Conservation (phyloP, 1,284 basidiomycete species). For the Sphaerobolus stellatus region DNA sequence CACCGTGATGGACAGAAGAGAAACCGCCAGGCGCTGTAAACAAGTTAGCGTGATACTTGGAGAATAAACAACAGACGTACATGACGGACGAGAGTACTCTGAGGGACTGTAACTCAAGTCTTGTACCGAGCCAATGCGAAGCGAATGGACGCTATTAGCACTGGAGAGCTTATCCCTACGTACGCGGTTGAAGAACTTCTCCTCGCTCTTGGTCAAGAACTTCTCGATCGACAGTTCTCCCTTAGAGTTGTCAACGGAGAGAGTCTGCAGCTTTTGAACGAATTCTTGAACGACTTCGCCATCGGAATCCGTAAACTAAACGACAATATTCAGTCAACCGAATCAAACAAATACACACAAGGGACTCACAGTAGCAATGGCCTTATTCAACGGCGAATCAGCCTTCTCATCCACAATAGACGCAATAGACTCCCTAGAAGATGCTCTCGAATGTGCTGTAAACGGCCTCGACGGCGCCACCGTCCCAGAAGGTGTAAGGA, state of each 20-base stretch:
- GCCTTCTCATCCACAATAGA: conserved; percentile 88
- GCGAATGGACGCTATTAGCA: conserved; percentile 74
- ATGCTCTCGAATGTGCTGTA: conserved; percentile 73
- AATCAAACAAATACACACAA: background rate
- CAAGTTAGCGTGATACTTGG: conserved; percentile 9
- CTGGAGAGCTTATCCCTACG: conserved; percentile 81
- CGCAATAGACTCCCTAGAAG: conserved; percentile 84
- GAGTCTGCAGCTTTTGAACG: conserved; percentile 76
- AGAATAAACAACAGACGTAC: conserved; percentile 42
- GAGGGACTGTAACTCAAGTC: conserved; percentile 78
- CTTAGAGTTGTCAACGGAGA: conserved; percentile 86
- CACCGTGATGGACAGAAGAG: conserved; percentile 26
- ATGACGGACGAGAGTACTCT: conserved; percentile 69
- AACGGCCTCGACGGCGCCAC: conserved; percentile 79
- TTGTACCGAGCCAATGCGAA: no score
- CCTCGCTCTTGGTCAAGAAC: conserved; percentile 86
- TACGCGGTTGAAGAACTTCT: conserved; percentile 87
- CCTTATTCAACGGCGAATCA: conserved; percentile 88
- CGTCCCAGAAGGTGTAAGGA: conserved; percentile 58
- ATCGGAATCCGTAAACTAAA: conserved; percentile 85
- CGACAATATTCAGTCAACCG: conserved; percentile 11
- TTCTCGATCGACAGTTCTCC: conserved; percentile 89
- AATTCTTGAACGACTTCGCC: conserved; percentile 89
- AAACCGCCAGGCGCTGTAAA: conserved; percentile 58
- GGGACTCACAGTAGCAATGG: conserved; percentile 73